Evolutionary conservation across 2,329 filamentous ascomycete genomes (phyloP), one percentile per base, ranked within the genome.

Genomic region (Penicillium sp.): DNA sequence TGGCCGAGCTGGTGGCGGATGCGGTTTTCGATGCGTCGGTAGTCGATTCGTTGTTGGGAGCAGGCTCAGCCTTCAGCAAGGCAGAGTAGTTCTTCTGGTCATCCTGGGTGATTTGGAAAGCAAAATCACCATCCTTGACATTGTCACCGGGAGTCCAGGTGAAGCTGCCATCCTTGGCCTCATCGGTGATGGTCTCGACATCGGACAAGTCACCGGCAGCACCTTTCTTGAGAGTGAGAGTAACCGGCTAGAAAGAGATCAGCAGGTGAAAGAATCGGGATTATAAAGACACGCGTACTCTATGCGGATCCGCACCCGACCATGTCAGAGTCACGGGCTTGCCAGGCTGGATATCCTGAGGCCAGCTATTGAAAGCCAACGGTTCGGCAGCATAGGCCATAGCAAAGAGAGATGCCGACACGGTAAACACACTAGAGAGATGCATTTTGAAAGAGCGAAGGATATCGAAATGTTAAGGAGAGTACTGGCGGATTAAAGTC

Each of bases 51-150:
- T 53, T 49, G 39, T 54, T 48, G 27, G 59, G 62, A 27, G 68
- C 68, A 23, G 61, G 57, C 30, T 28, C 46, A 7, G 76, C 55
- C 20, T 55, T 52, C 56, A 80, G 67, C 18, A 68, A 68, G 30
- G 69, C 73, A 30, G 70, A 74, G 65, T 78, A 80, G 65, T 81
- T 81, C 57, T 65, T 53, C 31, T 60, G 44, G 27, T 55, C 61
- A 41, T 66, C 71, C 55, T 79, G 76, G 10, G 52, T 56, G 61
- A 82, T 78, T 57, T 78, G 61, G 41, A 81, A 70, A 37, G 78
- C 76, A 54, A 80, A 81, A 62, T 57, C 42, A 39, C 61, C 70
- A 45, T 67, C 58, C 30, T 58, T 50, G 17, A 79, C 62, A 26
- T 52, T 57, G 15, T 52, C 56, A 26, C 61, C 56, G 4, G 73